Evolutionary conservation across 2,329 filamentous ascomycete genomes (phyloP).

Genomic region (Ophiocordyceps camponoti-saundersi): DNA sequence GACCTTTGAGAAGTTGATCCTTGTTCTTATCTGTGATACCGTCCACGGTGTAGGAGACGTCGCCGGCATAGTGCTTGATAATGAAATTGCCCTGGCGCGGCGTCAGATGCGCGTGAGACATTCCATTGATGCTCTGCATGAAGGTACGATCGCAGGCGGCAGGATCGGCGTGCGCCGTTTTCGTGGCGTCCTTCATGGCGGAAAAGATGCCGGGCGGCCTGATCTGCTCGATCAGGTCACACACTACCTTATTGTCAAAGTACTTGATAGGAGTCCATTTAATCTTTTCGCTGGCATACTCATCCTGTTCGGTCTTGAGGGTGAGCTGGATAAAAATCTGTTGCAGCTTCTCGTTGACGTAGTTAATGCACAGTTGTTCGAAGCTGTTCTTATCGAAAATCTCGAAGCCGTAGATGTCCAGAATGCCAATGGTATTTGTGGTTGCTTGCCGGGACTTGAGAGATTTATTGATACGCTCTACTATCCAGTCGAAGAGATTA

Average conservation of each 20-base stretch:
- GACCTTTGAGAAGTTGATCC: slow-evolving; percentile 86
- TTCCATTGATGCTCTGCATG: slow-evolving; percentile 78
- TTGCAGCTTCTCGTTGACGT: slow-evolving; percentile 97
- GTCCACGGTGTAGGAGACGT: slow-evolving; percentile 85
- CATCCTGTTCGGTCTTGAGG: slow-evolving; percentile 90
- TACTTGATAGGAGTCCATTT: slow-evolving; percentile 99
- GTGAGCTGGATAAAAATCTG: slow-evolving; percentile 99
- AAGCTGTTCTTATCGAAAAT: slow-evolving; percentile 99
- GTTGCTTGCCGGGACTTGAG: slow-evolving; percentile 61
- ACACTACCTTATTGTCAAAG: slow-evolving; percentile 98
- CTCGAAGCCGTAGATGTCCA: slow-evolving; percentile 98
- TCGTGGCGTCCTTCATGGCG: slow-evolving; percentile 91
- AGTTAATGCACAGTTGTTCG: slow-evolving; percentile 98
- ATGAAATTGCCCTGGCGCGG: slow-evolving; percentile 92
- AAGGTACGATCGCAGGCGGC: slow-evolving; percentile 90
- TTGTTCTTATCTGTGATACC: slow-evolving; percentile 99
- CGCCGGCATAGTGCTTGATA: slow-evolving; percentile 96
- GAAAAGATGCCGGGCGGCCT: slow-evolving; percentile 87
- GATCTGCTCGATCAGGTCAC: slow-evolving; percentile 86
- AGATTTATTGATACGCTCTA: slow-evolving; percentile 77
- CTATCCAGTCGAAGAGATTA: slow-evolving; percentile 98
- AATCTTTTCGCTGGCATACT: slow-evolving; percentile 91
- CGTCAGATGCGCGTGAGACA: slow-evolving; percentile 82
- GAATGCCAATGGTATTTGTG: slow-evolving; percentile 78
- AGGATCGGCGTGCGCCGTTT: slow-evolving; percentile 93